Conservation (phyloP, 129 eudicot genomes). For the Erigeron canadensis region DNA sequence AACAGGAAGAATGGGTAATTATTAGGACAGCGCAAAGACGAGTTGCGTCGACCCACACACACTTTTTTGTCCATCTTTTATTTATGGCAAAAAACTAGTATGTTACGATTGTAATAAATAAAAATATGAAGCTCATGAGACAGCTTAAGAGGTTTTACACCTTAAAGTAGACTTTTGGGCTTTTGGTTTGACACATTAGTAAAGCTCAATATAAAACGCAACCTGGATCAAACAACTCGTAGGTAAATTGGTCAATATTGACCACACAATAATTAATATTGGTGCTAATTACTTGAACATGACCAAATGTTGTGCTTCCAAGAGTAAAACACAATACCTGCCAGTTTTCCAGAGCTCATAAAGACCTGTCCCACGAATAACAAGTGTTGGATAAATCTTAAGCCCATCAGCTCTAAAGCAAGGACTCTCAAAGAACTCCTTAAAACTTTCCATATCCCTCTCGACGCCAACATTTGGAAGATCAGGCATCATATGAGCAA, state of each 20-base stretch:
- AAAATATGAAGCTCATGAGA: not conserved
- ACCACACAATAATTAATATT: not conserved
- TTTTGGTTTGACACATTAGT: not conserved
- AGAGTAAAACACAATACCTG: constrained; percentile 42
- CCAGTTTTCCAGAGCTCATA: constrained; percentile 99
- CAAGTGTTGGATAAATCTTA: constrained; percentile 96
- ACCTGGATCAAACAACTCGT: not conserved
- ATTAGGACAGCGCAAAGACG: not conserved
- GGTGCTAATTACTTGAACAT: not conserved
- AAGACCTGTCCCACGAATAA: constrained; percentile 97
- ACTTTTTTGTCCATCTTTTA: not conserved
- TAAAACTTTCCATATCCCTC: constrained; percentile 94
- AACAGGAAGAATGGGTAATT: not conserved
- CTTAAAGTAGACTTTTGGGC: not conserved
- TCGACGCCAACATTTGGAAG: constrained; percentile 99
- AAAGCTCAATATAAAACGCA: not conserved
- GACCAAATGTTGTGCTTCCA: not conserved
- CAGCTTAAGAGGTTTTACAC: not conserved
- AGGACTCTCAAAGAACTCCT: constrained; percentile 96
- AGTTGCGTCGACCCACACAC: not conserved
- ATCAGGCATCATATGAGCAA: constrained; percentile 99
- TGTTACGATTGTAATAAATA: not conserved
- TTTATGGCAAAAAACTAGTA: not conserved
- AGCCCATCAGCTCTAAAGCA: constrained; percentile 90
- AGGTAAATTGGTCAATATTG: not conserved